Evolutionary conservation across 805 yeast genomes (phyloP), one percentile per base, ranked within the genome.

Genomic region (Monosporozyma yasuniensis): DNA sequence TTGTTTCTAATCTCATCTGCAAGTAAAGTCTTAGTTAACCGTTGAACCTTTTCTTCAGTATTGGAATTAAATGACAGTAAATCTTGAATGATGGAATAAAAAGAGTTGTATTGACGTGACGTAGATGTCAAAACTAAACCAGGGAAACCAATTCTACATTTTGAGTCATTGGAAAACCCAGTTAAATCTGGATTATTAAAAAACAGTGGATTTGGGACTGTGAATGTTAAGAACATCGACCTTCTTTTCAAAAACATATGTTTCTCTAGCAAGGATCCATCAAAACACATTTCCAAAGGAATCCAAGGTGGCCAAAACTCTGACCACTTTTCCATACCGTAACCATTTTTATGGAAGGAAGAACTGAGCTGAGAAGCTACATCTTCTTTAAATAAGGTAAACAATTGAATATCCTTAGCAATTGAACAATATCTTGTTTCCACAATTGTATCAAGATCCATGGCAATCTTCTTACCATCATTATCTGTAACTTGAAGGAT

Each of bases 291-390:
- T 60, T 83, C 89, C 48, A 80, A 56, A 0, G 86, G 85, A 19
- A 83, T 56, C 75, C 78, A 76, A 0, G 87, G 87, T 0, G 87
- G 86, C 87, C 87, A 83, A 60, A 64, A 56, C 28, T 48, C 53
- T 1, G 60, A 53, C 9, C 56, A 53, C 4, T 52, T 56, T 11
- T 65, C 61, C 44, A 61, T 55, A 7, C 69, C 64, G 42, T 63
- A 64, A 12, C 64, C 61, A 42, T 57, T 55, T 49, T 67, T 67
- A 35, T 53, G 47, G 22, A 56, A 53, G 5, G 47, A 47, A 22
- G 64, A 47, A 21, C 60, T 63, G 16, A 66, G 68, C 7, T 63
- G 64, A 1, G 61, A 45, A 47, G 58, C 28, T 42, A 69, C 50
- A 58, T 67, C 57, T 63, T 70, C 67, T 46, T 72, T 69, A 27